phyloP scores from a whole-genome alignment of 2,329 filamentous ascomycete species.

The Penicillium sp. region DNA sequence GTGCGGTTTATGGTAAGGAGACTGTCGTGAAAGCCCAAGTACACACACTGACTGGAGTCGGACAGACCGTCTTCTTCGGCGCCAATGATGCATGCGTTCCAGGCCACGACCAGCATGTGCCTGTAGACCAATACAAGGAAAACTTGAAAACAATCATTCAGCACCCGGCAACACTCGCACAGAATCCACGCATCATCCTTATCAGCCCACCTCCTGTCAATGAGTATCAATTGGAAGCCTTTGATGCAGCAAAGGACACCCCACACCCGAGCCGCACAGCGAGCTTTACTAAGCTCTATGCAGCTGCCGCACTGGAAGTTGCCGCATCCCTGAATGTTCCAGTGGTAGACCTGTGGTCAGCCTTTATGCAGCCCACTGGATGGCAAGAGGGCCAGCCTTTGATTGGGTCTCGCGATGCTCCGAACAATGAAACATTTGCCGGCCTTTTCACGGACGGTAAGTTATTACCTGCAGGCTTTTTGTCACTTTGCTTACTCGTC shows the following conservation, averaged over 20 bases:
- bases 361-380: constrained; percentile 68
- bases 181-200: constrained; percentile 75
- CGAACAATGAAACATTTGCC: constrained; percentile 58
- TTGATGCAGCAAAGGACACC: constrained; percentile 53
- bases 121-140: constrained; percentile 71
- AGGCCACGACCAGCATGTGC: constrained; percentile 71
- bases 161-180: constrained; percentile 69
- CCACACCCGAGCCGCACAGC: constrained; percentile 58
- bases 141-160: constrained; percentile 73
- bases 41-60: neutral
- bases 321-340: constrained; percentile 59
- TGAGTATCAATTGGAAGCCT: constrained; percentile 64
- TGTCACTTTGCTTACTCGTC: constrained; percentile 6
- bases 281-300: constrained; percentile 64
- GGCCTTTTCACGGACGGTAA: constrained; percentile 59
- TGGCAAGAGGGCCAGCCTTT: constrained; percentile 55
- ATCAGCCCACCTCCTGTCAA: constrained; percentile 79
- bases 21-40: neutral
- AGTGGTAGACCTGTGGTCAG: constrained; percentile 77
- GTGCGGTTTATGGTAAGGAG: constrained; percentile 46
- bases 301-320: constrained; percentile 65
- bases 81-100: constrained; percentile 84
- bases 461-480: constrained; percentile 22
- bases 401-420: constrained; percentile 59
- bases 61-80: constrained; percentile 76